Base-by-base conservation (phyloP, 805 yeast species). In the Candida coquimbonensis region DNA sequence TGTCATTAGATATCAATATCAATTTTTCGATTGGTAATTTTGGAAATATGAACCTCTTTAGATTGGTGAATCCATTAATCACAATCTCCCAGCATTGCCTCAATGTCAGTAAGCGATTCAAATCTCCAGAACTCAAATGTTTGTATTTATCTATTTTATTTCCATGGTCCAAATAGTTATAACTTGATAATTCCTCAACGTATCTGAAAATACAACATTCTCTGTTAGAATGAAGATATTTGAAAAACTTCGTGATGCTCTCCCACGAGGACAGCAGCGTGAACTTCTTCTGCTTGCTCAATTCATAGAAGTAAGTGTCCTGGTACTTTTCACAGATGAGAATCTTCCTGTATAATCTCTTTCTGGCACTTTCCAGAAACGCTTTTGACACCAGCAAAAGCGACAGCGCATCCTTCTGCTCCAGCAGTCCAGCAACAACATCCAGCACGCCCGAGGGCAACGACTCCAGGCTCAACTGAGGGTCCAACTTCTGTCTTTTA, bases 261-360 rank as follows among this genome's bases (percentile, higher is more conserved):
- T 45, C 42, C 59, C 56, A 54, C 11, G 57, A 53, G 6, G 56
- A 50, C 11, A 54, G 25, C 7, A 54, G 17, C 1, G 57, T 47
- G n/a, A 41, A 33, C 26, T 46, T 51, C 13, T 40, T 38, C 13
- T 24, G 25, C 9, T 42, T 37, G 1, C 51, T 31, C 26, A 53
- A 31, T 11, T 50, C 36, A 26, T 49, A 46, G 47, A 45, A 56
- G 38, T 47, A 56, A 7, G 47, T 44, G 35, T 58, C 61, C 34
- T 53, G 51, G 12, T 43, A 46, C 43, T 58, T 58, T 40, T 58
- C 62, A 47, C 61, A 55, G 5, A 58, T 46, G 3, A 54, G 27
- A 2, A 58, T 51, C 19, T 38, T 44, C 17, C 47, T 42, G 44
- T 56, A 58, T 2, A 58, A 46, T n/a, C 62, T 43, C n/a, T 42